phyloP scores from a whole-genome alignment of 208 protist species.

The Wallacemonas sp. region DNA sequence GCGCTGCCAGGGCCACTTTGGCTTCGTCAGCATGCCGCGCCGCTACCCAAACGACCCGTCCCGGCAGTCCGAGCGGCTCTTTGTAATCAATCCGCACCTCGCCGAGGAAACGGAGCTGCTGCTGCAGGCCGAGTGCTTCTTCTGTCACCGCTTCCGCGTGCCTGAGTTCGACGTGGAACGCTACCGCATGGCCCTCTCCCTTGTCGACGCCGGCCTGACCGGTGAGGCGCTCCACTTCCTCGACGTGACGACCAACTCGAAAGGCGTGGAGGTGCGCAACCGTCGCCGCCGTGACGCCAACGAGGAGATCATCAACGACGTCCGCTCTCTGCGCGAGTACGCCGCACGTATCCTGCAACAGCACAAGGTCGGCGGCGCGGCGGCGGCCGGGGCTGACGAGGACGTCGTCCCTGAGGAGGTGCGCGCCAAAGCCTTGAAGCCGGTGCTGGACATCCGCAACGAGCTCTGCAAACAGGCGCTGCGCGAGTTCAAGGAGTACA shows the following conservation, averaged over 20 bases:
- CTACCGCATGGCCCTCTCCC: constrained; percentile 75
- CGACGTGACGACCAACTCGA: constrained; percentile 61
- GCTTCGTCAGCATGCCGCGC: constrained; percentile 83
- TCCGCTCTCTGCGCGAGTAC: constrained; percentile 55
- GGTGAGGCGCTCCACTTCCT: constrained; percentile 85
- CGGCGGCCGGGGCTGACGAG: neutral
- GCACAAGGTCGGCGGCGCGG: constrained; percentile 7
- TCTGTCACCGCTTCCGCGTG: constrained; percentile 79
- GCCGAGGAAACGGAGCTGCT: constrained; percentile 71
- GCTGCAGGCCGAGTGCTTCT: constrained; percentile 87
- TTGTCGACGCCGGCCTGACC: constrained; percentile 70
- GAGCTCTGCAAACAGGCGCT: constrained; percentile 74
- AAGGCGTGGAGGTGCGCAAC: constrained; percentile 48
- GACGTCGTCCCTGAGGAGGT: constrained; percentile 2
- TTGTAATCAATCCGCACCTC: constrained; percentile 85
- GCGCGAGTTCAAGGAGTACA: constrained; percentile 55
- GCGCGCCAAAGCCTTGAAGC: constrained; percentile 21
- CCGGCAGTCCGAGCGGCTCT: constrained; percentile 39
- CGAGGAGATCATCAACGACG: constrained; percentile 71
- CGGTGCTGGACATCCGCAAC: constrained; percentile 70
- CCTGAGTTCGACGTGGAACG: constrained; percentile 80
- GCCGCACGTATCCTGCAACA: constrained; percentile 54
- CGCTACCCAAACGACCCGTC: constrained; percentile 55
- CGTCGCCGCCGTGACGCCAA: constrained; percentile 55
- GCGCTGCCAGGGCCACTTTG: constrained; percentile 89